Percentiles rank a stretch among this genome's conserved stretches.
These are phyloP conservation scores for Brasenia schreberi DNA, from an alignment of 164 flowering plant genomes.

Conservation along the genomic window DNA sequence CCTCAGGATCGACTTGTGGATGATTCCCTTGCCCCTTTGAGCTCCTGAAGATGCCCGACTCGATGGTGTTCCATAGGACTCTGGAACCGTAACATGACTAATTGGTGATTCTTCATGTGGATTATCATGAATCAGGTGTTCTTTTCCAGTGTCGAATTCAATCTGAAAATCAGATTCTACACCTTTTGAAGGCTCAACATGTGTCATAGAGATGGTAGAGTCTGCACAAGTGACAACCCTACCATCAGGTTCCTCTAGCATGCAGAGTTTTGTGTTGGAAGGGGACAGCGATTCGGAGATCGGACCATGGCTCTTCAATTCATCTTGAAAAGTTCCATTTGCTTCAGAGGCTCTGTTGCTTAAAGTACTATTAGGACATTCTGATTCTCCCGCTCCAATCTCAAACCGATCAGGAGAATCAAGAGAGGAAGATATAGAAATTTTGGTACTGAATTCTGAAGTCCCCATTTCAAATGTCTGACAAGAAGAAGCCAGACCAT, in stretches of 20 bases:
- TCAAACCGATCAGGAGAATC: conserved; percentile 6
- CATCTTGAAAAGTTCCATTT: conserved; percentile 1
- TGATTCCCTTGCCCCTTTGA: conserved; percentile 29
- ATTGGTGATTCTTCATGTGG: conserved; percentile 67
- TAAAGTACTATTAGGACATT: not conserved
- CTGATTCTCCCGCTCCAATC: conserved; percentile 1
- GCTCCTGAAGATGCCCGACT: conserved; percentile 53
- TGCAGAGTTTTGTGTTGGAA: not conserved
- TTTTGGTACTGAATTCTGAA: conserved; percentile 81
- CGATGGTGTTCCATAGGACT: conserved; percentile 75
- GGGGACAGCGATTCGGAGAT: not conserved
- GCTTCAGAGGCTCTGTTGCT: conserved; percentile 4
- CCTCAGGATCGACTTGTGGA: conserved; percentile 24
- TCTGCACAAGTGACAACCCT: not conserved
- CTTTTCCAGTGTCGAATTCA: conserved; percentile 17
- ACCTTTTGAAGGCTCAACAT: conserved; percentile 12
- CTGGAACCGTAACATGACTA: conserved; percentile 45
- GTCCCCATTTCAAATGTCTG: conserved; percentile 32
- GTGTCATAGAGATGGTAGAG: not conserved
- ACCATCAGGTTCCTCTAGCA: not conserved
- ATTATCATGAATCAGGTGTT: conserved; percentile 18
- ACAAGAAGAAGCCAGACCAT: conserved; percentile 17
- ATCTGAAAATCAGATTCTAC: conserved; percentile 18
- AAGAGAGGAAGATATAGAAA: conserved; percentile 72
- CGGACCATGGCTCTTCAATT: not conserved